Conservation (phyloP, 163 green algal genomes). For the Scenedesmus sp. region DNA sequence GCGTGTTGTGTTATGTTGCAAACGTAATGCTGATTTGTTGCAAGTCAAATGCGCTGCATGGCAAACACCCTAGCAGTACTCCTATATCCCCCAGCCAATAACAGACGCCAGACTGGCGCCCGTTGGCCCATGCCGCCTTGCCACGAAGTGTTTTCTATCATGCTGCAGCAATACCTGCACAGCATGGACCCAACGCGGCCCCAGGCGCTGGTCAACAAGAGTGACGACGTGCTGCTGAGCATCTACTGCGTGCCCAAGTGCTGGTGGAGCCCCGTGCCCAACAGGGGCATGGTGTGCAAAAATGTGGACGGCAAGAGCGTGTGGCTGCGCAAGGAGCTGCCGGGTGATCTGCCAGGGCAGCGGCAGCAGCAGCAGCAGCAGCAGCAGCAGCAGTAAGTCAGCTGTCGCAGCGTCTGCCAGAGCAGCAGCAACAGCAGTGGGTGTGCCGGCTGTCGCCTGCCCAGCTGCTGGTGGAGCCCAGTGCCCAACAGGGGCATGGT, state of each 20-base stretch:
- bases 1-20: too few relatives aligned
- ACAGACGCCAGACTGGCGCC: too few relatives aligned
- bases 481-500: slow-evolving; percentile 6
- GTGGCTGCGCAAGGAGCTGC: background rate
- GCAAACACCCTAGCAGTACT: too few relatives aligned
- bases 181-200: background rate
- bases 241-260: background rate
- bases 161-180: slow-evolving; percentile 29
- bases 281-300: background rate
- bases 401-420: background rate
- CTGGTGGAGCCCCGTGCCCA: slow-evolving; percentile 17
- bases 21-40: too few relatives aligned
- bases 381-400: background rate
- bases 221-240: slow-evolving; percentile 21
- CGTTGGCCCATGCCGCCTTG: too few relatives aligned
- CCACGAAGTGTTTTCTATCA: background rate
- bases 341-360: background rate
- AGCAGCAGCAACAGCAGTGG: background rate
- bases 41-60: too few relatives aligned
- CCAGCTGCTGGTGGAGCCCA: background rate
- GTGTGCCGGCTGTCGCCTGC: background rate
- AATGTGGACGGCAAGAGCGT: background rate
- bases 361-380: background rate
- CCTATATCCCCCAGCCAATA: too few relatives aligned
- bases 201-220: slow-evolving; percentile 33